Conservation (phyloP, 2,329 filamentous ascomycete genomes). For the Botrytis medusae region DNA sequence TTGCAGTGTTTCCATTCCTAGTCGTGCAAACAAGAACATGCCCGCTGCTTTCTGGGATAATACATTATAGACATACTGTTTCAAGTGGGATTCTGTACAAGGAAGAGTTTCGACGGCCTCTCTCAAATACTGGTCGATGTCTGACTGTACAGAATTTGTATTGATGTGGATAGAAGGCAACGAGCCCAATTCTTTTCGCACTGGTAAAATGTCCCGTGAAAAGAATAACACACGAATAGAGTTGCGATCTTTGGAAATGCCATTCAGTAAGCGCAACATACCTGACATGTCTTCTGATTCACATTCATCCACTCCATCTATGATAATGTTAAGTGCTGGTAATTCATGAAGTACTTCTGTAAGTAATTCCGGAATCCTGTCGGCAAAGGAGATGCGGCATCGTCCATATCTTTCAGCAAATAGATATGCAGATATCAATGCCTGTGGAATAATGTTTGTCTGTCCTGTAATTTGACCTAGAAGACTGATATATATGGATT, state of each 20-base stretch:
- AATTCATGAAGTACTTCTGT: conserved; percentile 3
- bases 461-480: conserved; percentile 14
- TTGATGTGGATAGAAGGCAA: conserved; percentile 10
- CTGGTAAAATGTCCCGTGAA: conserved; percentile 16
- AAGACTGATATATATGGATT: conserved; percentile 16
- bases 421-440: conserved; percentile 14
- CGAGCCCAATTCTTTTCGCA: conserved; percentile 14
- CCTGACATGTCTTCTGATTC: conserved; percentile 12
- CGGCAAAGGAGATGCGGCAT: conserved; percentile 15
- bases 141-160: not conserved
- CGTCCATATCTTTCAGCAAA: conserved; percentile 19
- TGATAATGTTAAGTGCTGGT: conserved; percentile 14
- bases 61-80: conserved; percentile 19
- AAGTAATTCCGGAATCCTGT: conserved; percentile 10
- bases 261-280: conserved; percentile 10
- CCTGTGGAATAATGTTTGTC: not conserved
- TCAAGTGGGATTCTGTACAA: conserved; percentile 17
- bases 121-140: conserved; percentile 17
- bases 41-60: conserved; percentile 17
- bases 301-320: conserved; percentile 22
- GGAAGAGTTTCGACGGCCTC: conserved; percentile 17
- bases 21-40: conserved; percentile 20
- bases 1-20: conserved; percentile 17
- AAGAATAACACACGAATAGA: conserved; percentile 16
- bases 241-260: not conserved